These are phyloP conservation scores for Colletotrichum cuscutae DNA, from an alignment of 2,329 filamentous ascomycete species.

Conservation along the genomic window DNA sequence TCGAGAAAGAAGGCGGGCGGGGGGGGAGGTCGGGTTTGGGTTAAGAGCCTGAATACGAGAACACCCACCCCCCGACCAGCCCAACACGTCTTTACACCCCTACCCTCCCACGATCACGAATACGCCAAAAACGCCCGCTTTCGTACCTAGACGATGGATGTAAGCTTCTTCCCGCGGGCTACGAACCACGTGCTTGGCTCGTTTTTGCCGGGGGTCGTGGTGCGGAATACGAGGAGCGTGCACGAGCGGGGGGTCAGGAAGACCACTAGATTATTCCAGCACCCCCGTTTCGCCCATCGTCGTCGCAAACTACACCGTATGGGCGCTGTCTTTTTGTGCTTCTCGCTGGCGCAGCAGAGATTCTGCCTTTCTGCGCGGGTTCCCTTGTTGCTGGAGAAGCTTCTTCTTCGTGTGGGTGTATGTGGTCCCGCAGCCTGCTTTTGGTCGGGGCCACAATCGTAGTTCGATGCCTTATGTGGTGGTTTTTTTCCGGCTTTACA, in stretches of 20 bases:
- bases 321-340: neutral
- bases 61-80: neutral
- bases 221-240: conserved; percentile 7
- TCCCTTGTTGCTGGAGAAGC: neutral
- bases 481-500: too few species aligned
- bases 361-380: neutral
- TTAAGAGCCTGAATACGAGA: neutral
- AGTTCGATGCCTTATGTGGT: too few species aligned
- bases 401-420: neutral
- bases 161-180: neutral
- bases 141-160: neutral
- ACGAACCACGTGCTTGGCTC: conserved; percentile 1
- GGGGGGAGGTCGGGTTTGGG: too few species aligned
- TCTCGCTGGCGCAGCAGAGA: neutral
- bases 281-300: too few species aligned
- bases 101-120: too few species aligned
- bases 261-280: too few species aligned
- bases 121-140: too few species aligned
- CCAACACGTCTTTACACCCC: too few species aligned
- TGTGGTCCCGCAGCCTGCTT: neutral
- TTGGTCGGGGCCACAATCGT: neutral
- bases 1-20: neutral
- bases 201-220: neutral
- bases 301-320: too few species aligned
- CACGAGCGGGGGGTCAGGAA: neutral